Evolutionary conservation across 108 stramenopile species (phyloP).

Genomic region (Epithemia pelagica): DNA sequence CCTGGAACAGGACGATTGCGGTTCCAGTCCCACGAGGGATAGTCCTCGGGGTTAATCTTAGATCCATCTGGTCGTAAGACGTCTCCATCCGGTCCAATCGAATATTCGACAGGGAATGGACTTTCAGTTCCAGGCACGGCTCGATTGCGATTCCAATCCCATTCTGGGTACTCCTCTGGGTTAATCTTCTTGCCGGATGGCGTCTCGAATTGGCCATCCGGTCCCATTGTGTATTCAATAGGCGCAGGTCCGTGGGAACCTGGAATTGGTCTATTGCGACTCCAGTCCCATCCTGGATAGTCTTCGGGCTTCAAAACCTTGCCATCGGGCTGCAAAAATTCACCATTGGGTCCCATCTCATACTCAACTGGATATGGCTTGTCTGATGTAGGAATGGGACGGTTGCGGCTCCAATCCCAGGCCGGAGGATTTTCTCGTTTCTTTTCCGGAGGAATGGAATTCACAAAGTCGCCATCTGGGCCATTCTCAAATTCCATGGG

Average conservation of each 20-base stretch:
- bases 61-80: neutral
- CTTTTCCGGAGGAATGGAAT: neutral
- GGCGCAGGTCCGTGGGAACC: conserved; percentile 9
- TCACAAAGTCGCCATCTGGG: neutral
- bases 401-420: conserved; percentile 32
- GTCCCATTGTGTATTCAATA: neutral
- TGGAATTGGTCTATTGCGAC: conserved; percentile 1
- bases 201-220: neutral
- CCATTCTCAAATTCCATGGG: neutral
- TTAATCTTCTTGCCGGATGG: neutral
- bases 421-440: neutral
- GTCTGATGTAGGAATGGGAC: neutral
- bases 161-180: conserved; percentile 18
- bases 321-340: neutral
- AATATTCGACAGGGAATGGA: conserved; percentile 1
- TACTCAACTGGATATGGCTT: neutral
- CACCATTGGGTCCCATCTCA: neutral
- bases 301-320: conserved; percentile 3
- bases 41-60: neutral
- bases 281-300: conserved; percentile 15
- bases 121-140: conserved; percentile 1
- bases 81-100: neutral
- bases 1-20: neutral
- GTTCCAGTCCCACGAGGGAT: conserved; percentile 4
- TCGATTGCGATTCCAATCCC: conserved; percentile 32